These are phyloP conservation scores for Metarhizium humberi DNA, from an alignment of 2,329 filamentous ascomycete genomes.

Conservation along the genomic window DNA sequence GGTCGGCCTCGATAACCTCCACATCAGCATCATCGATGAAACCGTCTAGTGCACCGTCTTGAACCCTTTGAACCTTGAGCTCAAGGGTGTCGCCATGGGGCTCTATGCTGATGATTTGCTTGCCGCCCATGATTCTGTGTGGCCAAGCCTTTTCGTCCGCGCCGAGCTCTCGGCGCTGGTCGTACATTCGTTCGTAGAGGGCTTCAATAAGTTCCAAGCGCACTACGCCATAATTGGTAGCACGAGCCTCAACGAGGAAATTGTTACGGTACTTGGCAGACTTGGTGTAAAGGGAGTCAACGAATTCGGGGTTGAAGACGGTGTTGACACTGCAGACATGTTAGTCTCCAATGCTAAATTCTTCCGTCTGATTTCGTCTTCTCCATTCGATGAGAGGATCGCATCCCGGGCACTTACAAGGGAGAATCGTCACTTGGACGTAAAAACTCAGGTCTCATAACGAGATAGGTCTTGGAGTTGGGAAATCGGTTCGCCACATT, in stretches of 20 bases:
- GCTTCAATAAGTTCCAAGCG: slow-evolving; percentile 82
- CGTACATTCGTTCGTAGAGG: slow-evolving; percentile 80
- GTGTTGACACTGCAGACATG: slow-evolving; percentile 65
- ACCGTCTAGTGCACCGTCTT: slow-evolving; percentile 29
- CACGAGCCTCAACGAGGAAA: slow-evolving; percentile 59
- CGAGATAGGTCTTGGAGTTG: slow-evolving; percentile 64
- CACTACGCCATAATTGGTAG: slow-evolving; percentile 92
- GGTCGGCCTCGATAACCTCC: slow-evolving; percentile 65
- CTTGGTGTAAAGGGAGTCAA: slow-evolving; percentile 67
- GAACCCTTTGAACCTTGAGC: slow-evolving; percentile 45
- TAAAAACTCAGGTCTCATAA: slow-evolving; percentile 77
- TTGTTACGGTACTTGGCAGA: slow-evolving; percentile 51
- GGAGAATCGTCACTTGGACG: slow-evolving; percentile 92
- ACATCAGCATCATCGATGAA: slow-evolving; percentile 29
- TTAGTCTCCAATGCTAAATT: not conserved
- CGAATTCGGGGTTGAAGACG: slow-evolving; percentile 83
- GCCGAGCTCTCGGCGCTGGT: slow-evolving; percentile 65
- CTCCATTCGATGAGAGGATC: not conserved
- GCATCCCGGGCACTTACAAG: slow-evolving; percentile 53
- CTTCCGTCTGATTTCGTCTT: not conserved
- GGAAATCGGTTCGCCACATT: slow-evolving; percentile 77
- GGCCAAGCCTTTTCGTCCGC: slow-evolving; percentile 67
- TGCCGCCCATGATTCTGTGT: slow-evolving; percentile 66
- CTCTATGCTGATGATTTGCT: slow-evolving; percentile 56
- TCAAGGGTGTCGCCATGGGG: slow-evolving; percentile 41